Base-by-base conservation (phyloP, 768 basidiomycete genomes). In the Lentinus tigrinus region DNA sequence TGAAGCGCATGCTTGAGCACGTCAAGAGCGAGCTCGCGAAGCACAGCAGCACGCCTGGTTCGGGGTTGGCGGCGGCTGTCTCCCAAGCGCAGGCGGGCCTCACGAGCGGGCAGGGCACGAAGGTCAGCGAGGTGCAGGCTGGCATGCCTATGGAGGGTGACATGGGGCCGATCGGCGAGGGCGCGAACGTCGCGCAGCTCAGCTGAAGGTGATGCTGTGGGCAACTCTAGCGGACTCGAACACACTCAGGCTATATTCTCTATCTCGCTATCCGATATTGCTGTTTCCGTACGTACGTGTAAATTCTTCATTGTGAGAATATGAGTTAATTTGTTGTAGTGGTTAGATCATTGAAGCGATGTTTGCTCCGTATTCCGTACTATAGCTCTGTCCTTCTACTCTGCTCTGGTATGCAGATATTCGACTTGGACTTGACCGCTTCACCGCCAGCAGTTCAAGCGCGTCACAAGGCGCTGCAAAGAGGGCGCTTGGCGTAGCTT, bases 1-100 rank as follows among this genome's bases (percentile, higher is more conserved):
- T 93, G 53, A 88, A 85, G 73, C 85, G 82, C 69, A 81, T 85
- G 78, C 71, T 93, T 48, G 91, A 93, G 40, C 77, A 75, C 6
- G 85, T 92, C 7, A 75, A 81, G 49, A 71, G 72, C 2, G 90
- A 93, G 77, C 73, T 91, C 58, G 77, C 82, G 39, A 82, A 81
- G 73, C 82, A 80, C 1, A 53, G 57, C 34, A 56, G 55, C 11
- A 62, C 58, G 31, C 60, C 62, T 8, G 51, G 53, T 23, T 55
- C 56, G 37, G 66, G 57, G 24, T 63, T 67, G 38, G 67, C 70
- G 38, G 68, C 66, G 8, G 74, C 71, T 14, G 73, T 73, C 26
- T 65, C 67, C 43, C 64, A 68, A 52, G 72, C 74, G 21, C 72
- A 74, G 40, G 69, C 71, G 9, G 74, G 72, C 47, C 60, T 89